Base-by-base conservation (phyloP, 805 yeast genomes). In the Saccharomycopsis fodiens region DNA sequence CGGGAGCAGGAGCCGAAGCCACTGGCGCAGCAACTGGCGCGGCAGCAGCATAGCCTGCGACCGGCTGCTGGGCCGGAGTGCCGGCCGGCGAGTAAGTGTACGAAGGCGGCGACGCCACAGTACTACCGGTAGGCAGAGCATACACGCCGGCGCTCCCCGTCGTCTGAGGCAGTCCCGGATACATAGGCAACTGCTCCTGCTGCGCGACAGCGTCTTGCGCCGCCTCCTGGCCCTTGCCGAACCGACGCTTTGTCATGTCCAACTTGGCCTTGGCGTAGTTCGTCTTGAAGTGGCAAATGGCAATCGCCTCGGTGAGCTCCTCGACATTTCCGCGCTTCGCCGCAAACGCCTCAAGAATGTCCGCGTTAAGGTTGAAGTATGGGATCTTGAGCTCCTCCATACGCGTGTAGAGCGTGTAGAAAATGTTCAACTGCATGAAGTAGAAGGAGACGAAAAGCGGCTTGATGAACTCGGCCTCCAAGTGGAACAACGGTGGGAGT, bases 361-460 rank as follows among this genome's bases (percentile, higher is more conserved):
- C 97, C 38, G 85, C 73, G 42, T 77, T 70, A 59, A 93, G 70
- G 61, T 93, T 95, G 65, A 93, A 93, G 67, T 93, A 93, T 13
- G 97, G 96, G 54, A 93, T 93, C 68, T 93, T 88, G 85, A 91
- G 80, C 60, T 86, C 95, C 66, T 91, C 96, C 86, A 91, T 85
- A 57, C 85, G 77, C 59, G 75, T 82, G 69, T 85, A 89, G 52
- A 93, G 70, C 1, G 96, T 88, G 73, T 93, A 93, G 65, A 89
- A 93, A 47, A 93, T 87, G 69, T 93, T 93, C 70, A 93, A 76
- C 69, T 93, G 98, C 97, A 93, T 93, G 72, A 79, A 93, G 67
- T 93, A 93, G 64, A 93, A 82, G 45, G 94, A 82, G 57, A 91
- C 93, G 67, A 93, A 93, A 57, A 93, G 70, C 16, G 98, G 98